Evolutionary conservation across 495 filamentous ascomycete species (phyloP), one percentile per base, ranked within the genome.

Genomic region (Coniosporium apollinis): DNA sequence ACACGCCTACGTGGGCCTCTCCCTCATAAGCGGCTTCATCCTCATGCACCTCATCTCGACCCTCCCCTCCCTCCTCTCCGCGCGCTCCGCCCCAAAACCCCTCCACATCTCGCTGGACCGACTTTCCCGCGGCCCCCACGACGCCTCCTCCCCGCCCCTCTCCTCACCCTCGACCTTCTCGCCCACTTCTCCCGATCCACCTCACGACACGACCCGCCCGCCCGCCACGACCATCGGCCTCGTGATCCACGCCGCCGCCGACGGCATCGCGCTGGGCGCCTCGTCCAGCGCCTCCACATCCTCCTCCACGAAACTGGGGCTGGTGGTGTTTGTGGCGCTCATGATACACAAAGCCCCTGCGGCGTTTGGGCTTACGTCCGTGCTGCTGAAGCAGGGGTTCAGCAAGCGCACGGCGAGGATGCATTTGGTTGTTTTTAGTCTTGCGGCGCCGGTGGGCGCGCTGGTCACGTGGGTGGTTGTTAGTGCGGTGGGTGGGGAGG

Each of bases 311-410:
- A 79, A 75, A 11, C 60, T 96, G 5, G 79, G 73, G 21, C 71
- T 94, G 25, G 81, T 97, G 44, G 82, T 97, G 29, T 97, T 97
- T 48, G 49, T 94, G 15, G 89, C 89, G 4, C 91, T 97, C 39
- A 86, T 97, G 80, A 67, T 96, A 2, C 89, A 97, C 49, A 97
- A 97, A 56, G 87, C 85, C 0, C 89, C 89, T 0, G 91, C 89
- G 0, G 89, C 89, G 0, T 97, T 97, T 55, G 91, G 89, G 2
- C 61, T 97, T 14, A 94, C 86, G 0, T 81, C 82, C 8, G 70
- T 94, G 4, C 57, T 97, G 28, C 57, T 97, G 19, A 85, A 86
- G 54, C 82, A 93, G 45, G 85, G 85, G 0, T 59, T 94, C 5
- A 77, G 76, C 6, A 96, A 87, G 57, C 74, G 86, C 26, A 75